A percentile compares a stretch with the other conserved stretches of the same genome.
phyloP scores from a whole-genome alignment of 2,329 filamentous ascomycete genomes.

The Calycina herbarum region DNA sequence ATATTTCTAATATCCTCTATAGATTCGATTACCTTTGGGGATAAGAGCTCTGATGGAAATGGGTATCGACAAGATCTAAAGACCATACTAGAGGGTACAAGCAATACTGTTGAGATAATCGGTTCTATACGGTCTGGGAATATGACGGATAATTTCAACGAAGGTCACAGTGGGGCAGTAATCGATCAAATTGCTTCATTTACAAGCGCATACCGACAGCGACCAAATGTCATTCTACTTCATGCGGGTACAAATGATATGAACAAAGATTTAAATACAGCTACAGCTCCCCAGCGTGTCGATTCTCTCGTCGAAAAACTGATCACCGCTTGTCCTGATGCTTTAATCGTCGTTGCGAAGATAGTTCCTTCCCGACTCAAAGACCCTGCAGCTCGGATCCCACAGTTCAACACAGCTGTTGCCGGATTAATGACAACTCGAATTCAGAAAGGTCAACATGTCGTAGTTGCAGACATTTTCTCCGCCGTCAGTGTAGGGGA shows the following conservation, averaged over 20 bases:
- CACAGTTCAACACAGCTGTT: constrained; percentile 15
- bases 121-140: constrained; percentile 35
- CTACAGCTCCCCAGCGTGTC: constrained; percentile 36
- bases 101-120: constrained; percentile 31
- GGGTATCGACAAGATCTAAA: constrained; percentile 40
- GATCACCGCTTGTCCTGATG: constrained; percentile 34
- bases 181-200: constrained; percentile 36
- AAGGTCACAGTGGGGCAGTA: constrained; percentile 31
- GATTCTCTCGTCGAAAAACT: constrained; percentile 37
- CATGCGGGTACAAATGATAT: constrained; percentile 38
- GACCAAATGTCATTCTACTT: constrained; percentile 18
- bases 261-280: constrained; percentile 26
- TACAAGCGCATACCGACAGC: background rate
- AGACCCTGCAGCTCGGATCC: background rate
- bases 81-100: constrained; percentile 21
- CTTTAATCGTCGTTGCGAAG: constrained; percentile 39
- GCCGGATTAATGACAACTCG: constrained; percentile 7
- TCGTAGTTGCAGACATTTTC: constrained; percentile 13
- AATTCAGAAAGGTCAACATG: background rate
- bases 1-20: background rate
- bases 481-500: background rate
- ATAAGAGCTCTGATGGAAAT: constrained; percentile 35
- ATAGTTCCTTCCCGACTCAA: constrained; percentile 30
- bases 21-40: constrained; percentile 41
- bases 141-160: constrained; percentile 35